Evolutionary conservation across 345 rosid genomes (phyloP).

Genomic region (Gossypium bickii): DNA sequence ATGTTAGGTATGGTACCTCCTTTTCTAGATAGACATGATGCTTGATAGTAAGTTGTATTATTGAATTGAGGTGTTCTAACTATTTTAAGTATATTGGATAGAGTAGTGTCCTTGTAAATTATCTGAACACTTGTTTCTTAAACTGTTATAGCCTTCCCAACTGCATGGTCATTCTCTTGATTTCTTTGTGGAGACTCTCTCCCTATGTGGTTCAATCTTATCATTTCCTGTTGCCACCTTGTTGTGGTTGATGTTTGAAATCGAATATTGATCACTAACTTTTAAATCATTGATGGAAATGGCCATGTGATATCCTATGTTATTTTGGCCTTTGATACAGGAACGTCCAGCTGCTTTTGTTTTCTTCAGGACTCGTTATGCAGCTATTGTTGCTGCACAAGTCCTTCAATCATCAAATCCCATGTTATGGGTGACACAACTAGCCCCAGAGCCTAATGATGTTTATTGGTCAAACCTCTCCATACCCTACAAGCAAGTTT

Average conservation of each 20-base stretch:
- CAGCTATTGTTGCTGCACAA: neutral
- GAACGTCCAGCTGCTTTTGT: conserved; percentile 91
- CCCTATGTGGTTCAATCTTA: neutral
- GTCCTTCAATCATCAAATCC: conserved; percentile 7
- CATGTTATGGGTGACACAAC: conserved; percentile 69
- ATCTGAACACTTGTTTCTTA: neutral
- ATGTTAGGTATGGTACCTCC: neutral
- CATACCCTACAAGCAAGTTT: conserved; percentile 74
- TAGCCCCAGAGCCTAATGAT: conserved; percentile 92
- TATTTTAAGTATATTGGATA: neutral
- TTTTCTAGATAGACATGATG: neutral
- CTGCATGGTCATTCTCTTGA: neutral
- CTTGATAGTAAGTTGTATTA: too few species aligned
- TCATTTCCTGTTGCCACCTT: conserved; percentile 6
- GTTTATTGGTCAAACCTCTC: conserved; percentile 84
- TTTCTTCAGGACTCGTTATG: conserved; percentile 56
- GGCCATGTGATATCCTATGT: neutral
- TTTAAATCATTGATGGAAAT: conserved; percentile 4
- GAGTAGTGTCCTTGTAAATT: neutral
- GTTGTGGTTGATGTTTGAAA: neutral
- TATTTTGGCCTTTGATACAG: conserved; percentile 35
- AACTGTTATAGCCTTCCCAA: neutral
- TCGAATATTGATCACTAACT: neutral
- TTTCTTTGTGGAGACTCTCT: neutral
- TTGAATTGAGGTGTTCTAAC: neutral